Base-by-base conservation (phyloP, 2,329 filamentous ascomycete genomes). In the Sordariomycetes sp. region DNA sequence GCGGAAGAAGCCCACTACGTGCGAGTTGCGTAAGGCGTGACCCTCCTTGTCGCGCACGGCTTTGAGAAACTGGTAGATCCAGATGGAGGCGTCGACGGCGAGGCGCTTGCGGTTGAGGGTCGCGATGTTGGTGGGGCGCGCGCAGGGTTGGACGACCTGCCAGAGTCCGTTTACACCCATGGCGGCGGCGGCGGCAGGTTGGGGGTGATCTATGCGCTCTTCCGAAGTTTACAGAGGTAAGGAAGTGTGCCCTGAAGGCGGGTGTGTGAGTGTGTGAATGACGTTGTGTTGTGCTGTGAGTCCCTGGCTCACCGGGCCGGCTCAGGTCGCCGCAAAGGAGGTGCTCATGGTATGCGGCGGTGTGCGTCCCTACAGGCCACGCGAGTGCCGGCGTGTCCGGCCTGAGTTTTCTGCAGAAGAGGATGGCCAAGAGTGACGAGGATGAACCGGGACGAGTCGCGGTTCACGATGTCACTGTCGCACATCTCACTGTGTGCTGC, bases 61-160 rank as follows among this genome's bases (percentile, higher is more conserved):
- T 74, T 99, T 99, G 65, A 99, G 83, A 67, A 99, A 99, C 68
- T 99, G 94, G 77, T 99, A 99, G 65, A 99, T 97, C 94, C 94
- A 99, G 68, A 99, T 99, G 13, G 91, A 96, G 59, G 95, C 94
- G 73, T 99, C 94, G 63, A 99, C 90, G 53, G 94, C 95, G 54
- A 99, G 86, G 17, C 94, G 90, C 73, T 96, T 96, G 64, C 88
- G 89, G 70, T 97, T 97, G 60, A 99, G 84, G 15, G 92, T 96
- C 65, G 95, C 91, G 64, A 99, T 86, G 70, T 96, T 96, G 61
- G 95, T 95, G 22, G 94, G 95, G 42, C 94, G 87, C 53, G 94
- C 94, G 68, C 90, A 96, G 52, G 94, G 94, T 72, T 96, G 89
- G 62, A 97, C 78, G 56, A 99, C 90, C 61, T 89, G 92, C 94